Conservation (phyloP, 768 basidiomycete genomes). For the Mycena galopus region DNA sequence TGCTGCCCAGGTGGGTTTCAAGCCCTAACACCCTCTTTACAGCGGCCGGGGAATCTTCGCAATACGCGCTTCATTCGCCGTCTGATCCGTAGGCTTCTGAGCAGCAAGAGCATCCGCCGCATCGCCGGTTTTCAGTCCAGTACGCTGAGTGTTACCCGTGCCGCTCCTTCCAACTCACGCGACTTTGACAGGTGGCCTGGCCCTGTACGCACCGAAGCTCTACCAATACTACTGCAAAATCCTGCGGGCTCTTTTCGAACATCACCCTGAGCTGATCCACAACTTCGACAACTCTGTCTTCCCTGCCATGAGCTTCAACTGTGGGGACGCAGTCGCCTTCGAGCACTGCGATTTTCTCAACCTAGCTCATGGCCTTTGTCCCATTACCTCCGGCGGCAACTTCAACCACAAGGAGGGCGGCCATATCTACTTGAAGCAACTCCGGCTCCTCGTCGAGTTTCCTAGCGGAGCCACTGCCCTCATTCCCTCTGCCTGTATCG, state of each 20-base stretch:
- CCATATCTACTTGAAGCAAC: conserved; percentile 24
- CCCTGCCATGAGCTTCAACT: background rate
- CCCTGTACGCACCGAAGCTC: background rate
- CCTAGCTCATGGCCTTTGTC: conserved; percentile 20
- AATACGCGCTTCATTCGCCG: background rate
- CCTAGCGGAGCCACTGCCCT: background rate
- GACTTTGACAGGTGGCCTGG: background rate
- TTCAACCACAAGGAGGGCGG: conserved; percentile 19
- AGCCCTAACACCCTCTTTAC: background rate
- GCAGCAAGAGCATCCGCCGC: background rate
- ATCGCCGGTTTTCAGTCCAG: conserved; percentile 1
- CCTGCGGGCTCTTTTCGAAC: background rate
- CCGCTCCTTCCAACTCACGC: background rate
- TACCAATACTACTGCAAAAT: background rate
- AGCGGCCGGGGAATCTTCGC: background rate
- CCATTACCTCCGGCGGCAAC: background rate
- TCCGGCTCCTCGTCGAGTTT: conserved; percentile 33
- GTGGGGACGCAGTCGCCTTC: background rate
- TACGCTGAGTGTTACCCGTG: background rate
- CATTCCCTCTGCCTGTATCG: background rate
- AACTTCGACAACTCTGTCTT: background rate
- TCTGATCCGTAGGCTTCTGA: background rate
- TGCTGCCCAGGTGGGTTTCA: too few species aligned
- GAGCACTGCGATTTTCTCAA: conserved; percentile 19
- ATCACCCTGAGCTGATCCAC: background rate